Conservation (phyloP, 2,329 filamentous ascomycete species). For the Beauveria australis region DNA sequence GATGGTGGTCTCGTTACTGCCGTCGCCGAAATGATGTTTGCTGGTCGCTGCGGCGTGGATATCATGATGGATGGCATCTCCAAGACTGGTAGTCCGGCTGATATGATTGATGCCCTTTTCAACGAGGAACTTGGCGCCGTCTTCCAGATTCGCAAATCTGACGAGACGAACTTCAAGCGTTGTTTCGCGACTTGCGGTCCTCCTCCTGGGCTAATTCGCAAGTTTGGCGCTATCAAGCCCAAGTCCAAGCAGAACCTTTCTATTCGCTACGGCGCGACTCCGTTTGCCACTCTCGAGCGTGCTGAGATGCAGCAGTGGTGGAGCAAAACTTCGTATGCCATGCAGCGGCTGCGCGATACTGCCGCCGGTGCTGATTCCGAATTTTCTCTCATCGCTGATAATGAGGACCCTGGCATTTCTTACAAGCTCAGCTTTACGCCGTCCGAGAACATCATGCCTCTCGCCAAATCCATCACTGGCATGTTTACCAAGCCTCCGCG, state of each 20-base stretch:
- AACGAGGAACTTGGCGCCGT: conserved; percentile 94
- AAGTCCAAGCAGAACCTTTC: conserved; percentile 65
- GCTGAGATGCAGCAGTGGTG: conserved; percentile 76
- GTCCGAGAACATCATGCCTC: conserved; percentile 64
- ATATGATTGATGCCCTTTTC: conserved; percentile 74
- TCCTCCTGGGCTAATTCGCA: conserved; percentile 71
- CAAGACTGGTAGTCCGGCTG: conserved; percentile 51
- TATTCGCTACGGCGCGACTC: conserved; percentile 61
- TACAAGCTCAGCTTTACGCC: conserved; percentile 79
- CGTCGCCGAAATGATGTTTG: conserved; percentile 96
- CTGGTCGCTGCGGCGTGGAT: conserved; percentile 80
- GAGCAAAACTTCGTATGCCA: conserved; percentile 79
- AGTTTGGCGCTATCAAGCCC: conserved; percentile 69
- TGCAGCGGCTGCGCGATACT: conserved; percentile 88
- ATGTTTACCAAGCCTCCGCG: conserved; percentile 55
- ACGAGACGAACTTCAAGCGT: conserved; percentile 77
- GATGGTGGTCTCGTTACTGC: conserved; percentile 90
- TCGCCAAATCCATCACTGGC: conserved; percentile 36
- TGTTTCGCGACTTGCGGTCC: conserved; percentile 89
- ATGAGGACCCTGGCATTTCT: conserved; percentile 70
- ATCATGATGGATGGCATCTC: conserved; percentile 71
- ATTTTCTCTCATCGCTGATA: conserved; percentile 64
- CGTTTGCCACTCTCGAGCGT: conserved; percentile 62
- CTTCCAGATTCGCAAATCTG: conserved; percentile 82
- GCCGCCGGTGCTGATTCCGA: conserved; percentile 79